Evolutionary conservation across 305 asterid genomes (phyloP).

Genomic region (Rubia tinctorum): DNA sequence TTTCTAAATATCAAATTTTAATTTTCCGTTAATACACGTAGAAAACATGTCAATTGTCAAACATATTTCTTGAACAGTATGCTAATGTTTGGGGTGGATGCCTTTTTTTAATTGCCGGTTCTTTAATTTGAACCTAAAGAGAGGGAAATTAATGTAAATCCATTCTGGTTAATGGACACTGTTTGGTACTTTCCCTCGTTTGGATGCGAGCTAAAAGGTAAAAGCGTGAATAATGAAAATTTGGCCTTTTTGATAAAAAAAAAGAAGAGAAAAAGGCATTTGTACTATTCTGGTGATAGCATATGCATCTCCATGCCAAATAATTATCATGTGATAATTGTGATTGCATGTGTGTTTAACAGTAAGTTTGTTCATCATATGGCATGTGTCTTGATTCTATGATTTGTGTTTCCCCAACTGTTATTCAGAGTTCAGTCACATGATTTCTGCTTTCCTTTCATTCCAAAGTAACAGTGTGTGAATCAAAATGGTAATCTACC

Average conservation of each 20-base stretch:
- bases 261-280: background rate
- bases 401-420: background rate
- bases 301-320: constrained; percentile 11
- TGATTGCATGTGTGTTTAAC: constrained; percentile 55
- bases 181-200: constrained; percentile 16
- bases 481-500: background rate
- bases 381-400: constrained; percentile 55
- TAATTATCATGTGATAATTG: constrained; percentile 58
- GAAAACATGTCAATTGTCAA: too few species aligned
- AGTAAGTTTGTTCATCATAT: constrained; percentile 21
- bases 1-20: too few species aligned
- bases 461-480: background rate
- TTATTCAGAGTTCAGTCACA: background rate
- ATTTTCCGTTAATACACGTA: too few species aligned
- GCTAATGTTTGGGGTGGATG: constrained; percentile 23
- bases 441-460: background rate
- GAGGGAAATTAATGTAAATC: constrained; percentile 39
- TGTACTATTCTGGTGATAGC: constrained; percentile 10
- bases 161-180: constrained; percentile 8
- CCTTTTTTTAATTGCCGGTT: constrained; percentile 18
- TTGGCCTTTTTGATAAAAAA: constrained; percentile 5
- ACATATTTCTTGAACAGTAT: too few species aligned
- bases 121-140: constrained; percentile 60
- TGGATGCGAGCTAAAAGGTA: constrained; percentile 1
- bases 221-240: background rate